Evolutionary conservation across 495 filamentous ascomycete species (phyloP).

Genomic region (Penicillium crystallinum): DNA sequence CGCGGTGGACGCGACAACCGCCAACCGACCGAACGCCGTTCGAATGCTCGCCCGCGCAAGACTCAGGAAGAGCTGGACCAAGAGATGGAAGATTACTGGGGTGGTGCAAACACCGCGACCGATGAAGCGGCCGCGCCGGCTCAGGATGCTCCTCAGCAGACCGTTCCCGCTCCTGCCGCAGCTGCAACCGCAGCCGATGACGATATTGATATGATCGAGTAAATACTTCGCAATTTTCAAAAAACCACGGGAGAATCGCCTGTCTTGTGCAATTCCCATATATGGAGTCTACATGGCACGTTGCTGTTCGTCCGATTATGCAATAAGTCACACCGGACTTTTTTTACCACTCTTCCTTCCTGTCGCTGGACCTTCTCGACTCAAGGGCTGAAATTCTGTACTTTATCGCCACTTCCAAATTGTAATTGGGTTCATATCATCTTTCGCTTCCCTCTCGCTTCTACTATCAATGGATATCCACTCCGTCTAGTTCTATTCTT

Average conservation of each 20-base stretch:
- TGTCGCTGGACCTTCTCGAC: not conserved
- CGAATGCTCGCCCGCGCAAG: conserved; percentile 67
- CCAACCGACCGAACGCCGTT: conserved; percentile 35
- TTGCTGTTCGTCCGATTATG: not conserved
- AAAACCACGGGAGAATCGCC: not conserved
- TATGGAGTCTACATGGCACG: not conserved
- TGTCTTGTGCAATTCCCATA: not conserved
- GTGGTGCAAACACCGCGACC: conserved; percentile 29
- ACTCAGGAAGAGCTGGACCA: conserved; percentile 89
- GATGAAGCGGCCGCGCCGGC: conserved; percentile 10
- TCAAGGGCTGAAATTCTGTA: conserved; percentile 8
- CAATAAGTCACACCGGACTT: not conserved
- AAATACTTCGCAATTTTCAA: not conserved
- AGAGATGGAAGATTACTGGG: conserved; percentile 96
- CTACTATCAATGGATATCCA: not conserved
- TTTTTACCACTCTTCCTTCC: not conserved
- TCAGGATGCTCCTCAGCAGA: conserved; percentile 15
- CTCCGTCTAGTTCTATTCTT: not conserved
- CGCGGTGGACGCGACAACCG: conserved; percentile 41
- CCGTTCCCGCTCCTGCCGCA: conserved; percentile 18
- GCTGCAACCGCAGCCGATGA: conserved; percentile 42
- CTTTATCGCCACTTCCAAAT: conserved; percentile 17
- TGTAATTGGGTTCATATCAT: conserved; percentile 9
- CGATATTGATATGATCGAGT: conserved; percentile 55
- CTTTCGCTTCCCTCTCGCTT: not conserved